Percentiles rank a stretch among this genome's conserved stretches.
These are phyloP conservation scores for Neonectria coccinea DNA, from an alignment of 2,329 filamentous ascomycete species.

Conservation along the genomic window DNA sequence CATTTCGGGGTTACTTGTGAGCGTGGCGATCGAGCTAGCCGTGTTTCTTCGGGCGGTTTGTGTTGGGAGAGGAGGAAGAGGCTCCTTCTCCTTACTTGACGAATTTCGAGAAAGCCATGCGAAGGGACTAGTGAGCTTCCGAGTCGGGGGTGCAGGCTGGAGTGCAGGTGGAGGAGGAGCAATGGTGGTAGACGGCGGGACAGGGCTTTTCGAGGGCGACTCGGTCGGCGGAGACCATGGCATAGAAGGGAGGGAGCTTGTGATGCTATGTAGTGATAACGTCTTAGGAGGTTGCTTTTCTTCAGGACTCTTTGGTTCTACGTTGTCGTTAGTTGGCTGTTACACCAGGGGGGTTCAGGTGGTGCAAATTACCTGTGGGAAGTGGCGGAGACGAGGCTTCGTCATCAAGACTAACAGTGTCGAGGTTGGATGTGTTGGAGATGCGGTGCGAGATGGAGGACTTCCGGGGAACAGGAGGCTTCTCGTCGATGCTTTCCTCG, in stretches of 20 bases:
- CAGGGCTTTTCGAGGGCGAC: slow-evolving; percentile 60
- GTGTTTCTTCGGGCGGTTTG: slow-evolving; percentile 73
- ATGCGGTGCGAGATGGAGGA: slow-evolving; percentile 58
- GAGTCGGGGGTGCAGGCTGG: slow-evolving; percentile 55
- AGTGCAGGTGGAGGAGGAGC: slow-evolving; percentile 49
- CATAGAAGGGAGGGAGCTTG: slow-evolving; percentile 77
- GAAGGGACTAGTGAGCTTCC: slow-evolving; percentile 90
- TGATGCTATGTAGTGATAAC: slow-evolving; percentile 76
- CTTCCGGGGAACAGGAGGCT: slow-evolving; percentile 45
- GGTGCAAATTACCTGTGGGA: slow-evolving; percentile 48
- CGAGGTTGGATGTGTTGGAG: slow-evolving; percentile 61
- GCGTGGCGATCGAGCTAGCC: slow-evolving; percentile 80
- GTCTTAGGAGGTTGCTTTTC: slow-evolving; percentile 62
- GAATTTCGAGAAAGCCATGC: slow-evolving; percentile 81
- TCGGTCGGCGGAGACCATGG: slow-evolving; percentile 74
- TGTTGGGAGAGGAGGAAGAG: slow-evolving; percentile 65
- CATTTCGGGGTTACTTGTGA: slow-evolving; percentile 85
- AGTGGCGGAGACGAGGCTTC: slow-evolving; percentile 46
- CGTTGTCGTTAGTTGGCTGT: slow-evolving; percentile 34
- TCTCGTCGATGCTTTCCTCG: slow-evolving; percentile 30
- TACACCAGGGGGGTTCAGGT: background rate
- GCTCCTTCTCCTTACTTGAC: slow-evolving; percentile 66
- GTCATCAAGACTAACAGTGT: slow-evolving; percentile 76
- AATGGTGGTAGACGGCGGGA: slow-evolving; percentile 49
- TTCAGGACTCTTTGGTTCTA: slow-evolving; percentile 50